Conservation (phyloP, 768 basidiomycete genomes). For the Gymnopilus dilepis region DNA sequence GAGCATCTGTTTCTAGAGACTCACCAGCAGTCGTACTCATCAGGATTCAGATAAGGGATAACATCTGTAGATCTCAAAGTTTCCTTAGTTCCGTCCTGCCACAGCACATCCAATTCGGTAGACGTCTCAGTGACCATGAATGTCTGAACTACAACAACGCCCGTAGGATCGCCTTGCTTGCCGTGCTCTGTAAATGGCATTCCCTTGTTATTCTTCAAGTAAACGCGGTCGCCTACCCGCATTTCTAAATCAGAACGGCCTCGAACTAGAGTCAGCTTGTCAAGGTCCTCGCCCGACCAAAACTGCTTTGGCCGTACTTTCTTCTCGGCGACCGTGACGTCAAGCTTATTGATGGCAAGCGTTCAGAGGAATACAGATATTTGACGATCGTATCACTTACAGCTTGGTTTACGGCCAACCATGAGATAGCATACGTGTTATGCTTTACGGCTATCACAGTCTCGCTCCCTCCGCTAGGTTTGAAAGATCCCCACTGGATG, state of each 20-base stretch:
- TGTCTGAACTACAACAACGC: constrained; percentile 56
- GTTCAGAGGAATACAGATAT: not conserved
- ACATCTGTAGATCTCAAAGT: constrained; percentile 63
- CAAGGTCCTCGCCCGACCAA: constrained; percentile 72
- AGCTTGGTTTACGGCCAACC: constrained; percentile 88
- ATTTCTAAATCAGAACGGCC: constrained; percentile 65
- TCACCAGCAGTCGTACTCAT: constrained; percentile 92
- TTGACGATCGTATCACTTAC: constrained; percentile 44
- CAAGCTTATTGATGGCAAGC: constrained; percentile 52
- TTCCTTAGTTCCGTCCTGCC: constrained; percentile 86
- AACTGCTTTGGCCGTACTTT: constrained; percentile 73
- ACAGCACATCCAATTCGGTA: constrained; percentile 74
- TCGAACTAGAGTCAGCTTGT: constrained; percentile 66
- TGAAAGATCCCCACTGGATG: constrained; percentile 51
- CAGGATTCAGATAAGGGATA: constrained; percentile 84
- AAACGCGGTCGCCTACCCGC: constrained; percentile 75
- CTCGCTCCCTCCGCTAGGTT: constrained; percentile 51
- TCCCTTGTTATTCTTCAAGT: constrained; percentile 53
- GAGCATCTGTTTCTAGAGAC: no score
- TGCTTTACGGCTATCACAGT: constrained; percentile 77
- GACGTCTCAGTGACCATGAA: constrained; percentile 72
- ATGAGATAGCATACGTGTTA: constrained; percentile 79
- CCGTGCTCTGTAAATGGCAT: constrained; percentile 68
- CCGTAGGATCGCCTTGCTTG: constrained; percentile 47
- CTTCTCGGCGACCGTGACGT: constrained; percentile 54